Percentiles rank a stretch among this genome's conserved stretches.
phyloP scores from a whole-genome alignment of 805 yeast species.

The Kregervanrija fluxuum region DNA sequence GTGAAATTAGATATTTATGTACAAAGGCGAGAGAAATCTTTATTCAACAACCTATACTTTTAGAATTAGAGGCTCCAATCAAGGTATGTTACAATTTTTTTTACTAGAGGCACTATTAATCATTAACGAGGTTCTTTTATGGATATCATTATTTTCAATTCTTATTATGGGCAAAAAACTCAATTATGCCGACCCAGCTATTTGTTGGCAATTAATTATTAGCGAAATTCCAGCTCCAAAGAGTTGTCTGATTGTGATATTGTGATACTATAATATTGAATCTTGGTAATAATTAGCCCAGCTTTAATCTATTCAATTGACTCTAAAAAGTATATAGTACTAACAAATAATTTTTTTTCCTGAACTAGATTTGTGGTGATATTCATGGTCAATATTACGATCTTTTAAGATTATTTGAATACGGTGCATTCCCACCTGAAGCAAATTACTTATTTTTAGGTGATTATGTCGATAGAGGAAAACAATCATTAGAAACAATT shows the following conservation, averaged over 20 bases:
- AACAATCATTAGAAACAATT: slow-evolving; percentile 93
- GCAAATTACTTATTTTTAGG: slow-evolving; percentile 94
- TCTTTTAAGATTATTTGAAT: slow-evolving; percentile 88
- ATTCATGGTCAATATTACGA: slow-evolving; percentile 98
- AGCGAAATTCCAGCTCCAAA: too few relatives aligned
- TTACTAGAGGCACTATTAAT: neutral
- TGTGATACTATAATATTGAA: too few relatives aligned
- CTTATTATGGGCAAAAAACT: too few relatives aligned
- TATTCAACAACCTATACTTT: slow-evolving; percentile 92
- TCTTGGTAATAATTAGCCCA: too few relatives aligned
- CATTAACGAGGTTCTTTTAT: too few relatives aligned
- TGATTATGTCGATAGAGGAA: slow-evolving; percentile 98
- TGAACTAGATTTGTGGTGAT: slow-evolving; percentile 74
- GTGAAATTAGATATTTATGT: slow-evolving; percentile 90
- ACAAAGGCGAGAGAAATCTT: slow-evolving; percentile 97
- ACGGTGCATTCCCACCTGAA: slow-evolving; percentile 99
- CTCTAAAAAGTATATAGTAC: too few relatives aligned
- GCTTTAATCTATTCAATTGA: too few relatives aligned
- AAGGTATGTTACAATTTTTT: slow-evolving; percentile 47
- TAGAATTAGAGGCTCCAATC: slow-evolving; percentile 96
- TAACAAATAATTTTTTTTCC: too few relatives aligned
- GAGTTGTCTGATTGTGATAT: too few relatives aligned
- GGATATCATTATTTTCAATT: too few relatives aligned
- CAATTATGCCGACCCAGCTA: too few relatives aligned
- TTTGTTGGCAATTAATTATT: too few relatives aligned